phyloP scores from a whole-genome alignment of 1,139 yeast species.

The Debaryomyces robertsiae region DNA sequence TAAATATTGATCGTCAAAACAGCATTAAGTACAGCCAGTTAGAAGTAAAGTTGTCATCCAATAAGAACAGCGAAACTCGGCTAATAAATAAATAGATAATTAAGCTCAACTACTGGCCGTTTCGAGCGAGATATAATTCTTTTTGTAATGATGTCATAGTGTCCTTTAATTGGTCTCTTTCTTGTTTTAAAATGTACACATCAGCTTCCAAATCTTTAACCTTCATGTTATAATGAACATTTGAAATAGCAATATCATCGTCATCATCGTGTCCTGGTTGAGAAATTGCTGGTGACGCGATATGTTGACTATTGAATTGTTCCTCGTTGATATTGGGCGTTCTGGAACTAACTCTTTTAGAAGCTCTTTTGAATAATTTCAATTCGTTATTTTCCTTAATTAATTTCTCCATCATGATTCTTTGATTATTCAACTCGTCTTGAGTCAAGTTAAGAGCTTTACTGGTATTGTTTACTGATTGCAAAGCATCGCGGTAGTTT shows the following conservation, averaged over 20 bases:
- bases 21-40: not conserved
- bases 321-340: constrained; percentile 25
- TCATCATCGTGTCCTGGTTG: constrained; percentile 34
- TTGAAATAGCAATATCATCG: constrained; percentile 52
- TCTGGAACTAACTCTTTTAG: constrained; percentile 38
- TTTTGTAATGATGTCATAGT: constrained; percentile 62
- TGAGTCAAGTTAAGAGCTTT: constrained; percentile 75
- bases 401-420: constrained; percentile 56
- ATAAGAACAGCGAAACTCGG: not conserved
- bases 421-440: constrained; percentile 65
- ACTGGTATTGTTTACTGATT: constrained; percentile 72
- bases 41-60: not conserved
- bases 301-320: constrained; percentile 13
- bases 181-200: constrained; percentile 76
- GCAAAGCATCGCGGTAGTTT: constrained; percentile 70
- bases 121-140: constrained; percentile 44
- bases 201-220: constrained; percentile 85
- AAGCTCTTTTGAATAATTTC: constrained; percentile 51
- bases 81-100: constrained; percentile 3
- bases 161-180: constrained; percentile 77
- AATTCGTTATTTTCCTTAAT: constrained; percentile 71
- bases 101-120: constrained; percentile 6
- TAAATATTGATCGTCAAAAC: constrained; percentile 1
- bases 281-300: constrained; percentile 14
- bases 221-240: constrained; percentile 74